phyloP scores from a whole-genome alignment of 2,329 filamentous ascomycete genomes.

The Epichloe aotearoae region DNA sequence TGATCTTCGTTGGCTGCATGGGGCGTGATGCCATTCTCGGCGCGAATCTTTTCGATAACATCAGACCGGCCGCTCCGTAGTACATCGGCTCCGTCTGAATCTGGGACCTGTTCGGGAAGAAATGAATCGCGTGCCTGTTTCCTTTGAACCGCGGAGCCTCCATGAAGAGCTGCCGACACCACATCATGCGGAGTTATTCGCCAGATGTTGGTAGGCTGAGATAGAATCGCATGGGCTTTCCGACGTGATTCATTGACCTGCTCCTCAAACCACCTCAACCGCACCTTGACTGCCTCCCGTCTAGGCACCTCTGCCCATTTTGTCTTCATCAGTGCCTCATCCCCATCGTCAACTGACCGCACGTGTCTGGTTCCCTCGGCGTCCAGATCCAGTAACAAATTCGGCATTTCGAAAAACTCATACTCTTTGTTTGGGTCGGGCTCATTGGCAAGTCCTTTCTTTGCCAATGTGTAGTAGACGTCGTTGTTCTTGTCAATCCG shows the following conservation, averaged over 20 bases:
- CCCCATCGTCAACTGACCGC: slow-evolving; percentile 23
- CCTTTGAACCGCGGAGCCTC: background rate
- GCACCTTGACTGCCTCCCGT: slow-evolving; percentile 12
- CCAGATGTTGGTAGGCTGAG: slow-evolving; percentile 19
- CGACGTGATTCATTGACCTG: slow-evolving; percentile 15
- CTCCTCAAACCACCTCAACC: slow-evolving; percentile 18
- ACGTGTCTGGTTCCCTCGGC: slow-evolving; percentile 30
- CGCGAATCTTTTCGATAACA: slow-evolving; percentile 11
- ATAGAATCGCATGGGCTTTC: slow-evolving; percentile 13
- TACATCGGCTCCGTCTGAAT: background rate
- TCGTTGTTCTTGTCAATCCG: slow-evolving; percentile 10
- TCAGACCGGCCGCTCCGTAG: background rate
- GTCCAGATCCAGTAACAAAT: slow-evolving; percentile 38
- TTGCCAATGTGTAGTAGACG: slow-evolving; percentile 16
- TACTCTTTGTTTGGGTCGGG: slow-evolving; percentile 7
- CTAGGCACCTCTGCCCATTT: slow-evolving; percentile 17
- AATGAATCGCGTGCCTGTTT: background rate
- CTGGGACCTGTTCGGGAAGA: background rate
- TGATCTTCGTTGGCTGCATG: slow-evolving; percentile 16
- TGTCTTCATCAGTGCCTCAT: slow-evolving; percentile 20
- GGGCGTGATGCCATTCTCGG: slow-evolving; percentile 19
- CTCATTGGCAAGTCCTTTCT: slow-evolving; percentile 5
- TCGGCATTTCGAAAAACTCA: slow-evolving; percentile 27
- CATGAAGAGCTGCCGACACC: slow-evolving; percentile 21
- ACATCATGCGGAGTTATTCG: slow-evolving; percentile 30